phyloP scores from a whole-genome alignment of 2,329 filamentous ascomycete species.

The Phyllosticta paracitricarpa region DNA sequence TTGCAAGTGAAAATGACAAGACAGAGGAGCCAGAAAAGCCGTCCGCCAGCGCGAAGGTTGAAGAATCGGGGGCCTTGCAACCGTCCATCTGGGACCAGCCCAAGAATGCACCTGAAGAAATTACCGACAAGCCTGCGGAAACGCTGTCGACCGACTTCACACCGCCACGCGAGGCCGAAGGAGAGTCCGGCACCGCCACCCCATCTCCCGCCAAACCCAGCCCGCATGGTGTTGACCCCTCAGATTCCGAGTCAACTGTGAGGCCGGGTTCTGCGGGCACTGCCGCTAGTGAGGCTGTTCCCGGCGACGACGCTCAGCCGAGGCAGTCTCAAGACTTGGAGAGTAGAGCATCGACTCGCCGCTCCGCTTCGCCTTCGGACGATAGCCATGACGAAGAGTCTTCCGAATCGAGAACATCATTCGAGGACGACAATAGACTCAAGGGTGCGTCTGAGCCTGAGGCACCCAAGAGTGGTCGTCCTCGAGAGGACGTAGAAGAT shows the following conservation, averaged over 20 bases:
- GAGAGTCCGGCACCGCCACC: neutral
- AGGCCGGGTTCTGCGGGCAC: conserved; percentile 15
- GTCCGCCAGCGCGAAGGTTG: neutral
- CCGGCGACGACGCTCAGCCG: neutral
- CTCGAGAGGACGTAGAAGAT: neutral
- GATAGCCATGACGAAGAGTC: conserved; percentile 21
- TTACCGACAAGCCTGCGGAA: neutral
- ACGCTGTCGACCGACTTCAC: neutral
- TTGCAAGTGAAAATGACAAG: neutral
- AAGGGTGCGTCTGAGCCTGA: neutral
- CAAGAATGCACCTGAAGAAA: neutral
- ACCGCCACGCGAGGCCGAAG: neutral
- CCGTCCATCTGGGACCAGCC: neutral
- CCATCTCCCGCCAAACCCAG: neutral
- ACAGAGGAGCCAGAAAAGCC: neutral
- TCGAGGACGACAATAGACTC: conserved; percentile 20
- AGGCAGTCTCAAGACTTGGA: conserved; percentile 8
- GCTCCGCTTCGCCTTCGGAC: conserved; percentile 28
- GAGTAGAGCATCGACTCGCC: conserved; percentile 19
- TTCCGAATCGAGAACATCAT: conserved; percentile 26
- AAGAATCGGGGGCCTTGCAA: neutral
- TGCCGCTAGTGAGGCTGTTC: neutral
- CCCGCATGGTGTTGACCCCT: conserved; percentile 15
- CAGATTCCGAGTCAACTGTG: conserved; percentile 24
- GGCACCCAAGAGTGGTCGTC: neutral